A percentile compares a stretch with the other conserved stretches of the same genome.
phyloP scores from a whole-genome alignment of 805 yeast species.

The Candida succiphila region DNA sequence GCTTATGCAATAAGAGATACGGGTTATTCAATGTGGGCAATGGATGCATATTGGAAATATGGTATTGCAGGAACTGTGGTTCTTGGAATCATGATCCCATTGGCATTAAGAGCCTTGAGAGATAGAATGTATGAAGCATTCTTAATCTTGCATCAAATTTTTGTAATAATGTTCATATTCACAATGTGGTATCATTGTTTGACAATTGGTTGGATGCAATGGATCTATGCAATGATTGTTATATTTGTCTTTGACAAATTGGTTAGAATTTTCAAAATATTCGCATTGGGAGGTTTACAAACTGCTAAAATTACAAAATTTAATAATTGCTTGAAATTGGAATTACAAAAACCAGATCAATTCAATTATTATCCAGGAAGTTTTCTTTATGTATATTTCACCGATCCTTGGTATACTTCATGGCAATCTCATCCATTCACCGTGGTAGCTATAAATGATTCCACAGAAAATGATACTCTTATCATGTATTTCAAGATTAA shows the following conservation, averaged over 20 bases:
- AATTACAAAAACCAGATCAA: constrained; percentile 10
- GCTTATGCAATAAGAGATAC: constrained; percentile 30
- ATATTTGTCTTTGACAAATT: constrained; percentile 31
- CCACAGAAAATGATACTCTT: constrained; percentile 15
- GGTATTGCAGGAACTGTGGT: constrained; percentile 14
- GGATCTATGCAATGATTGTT: constrained; percentile 28
- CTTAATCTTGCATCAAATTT: constrained; percentile 26
- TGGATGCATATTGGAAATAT: constrained; percentile 36
- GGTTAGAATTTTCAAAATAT: constrained; percentile 23
- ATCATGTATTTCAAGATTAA: constrained; percentile 34
- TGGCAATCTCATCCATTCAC: constrained; percentile 76
- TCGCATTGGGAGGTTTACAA: constrained; percentile 15
- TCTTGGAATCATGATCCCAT: constrained; percentile 8
- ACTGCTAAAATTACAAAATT: constrained; percentile 4
- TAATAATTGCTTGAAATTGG: constrained; percentile 7
- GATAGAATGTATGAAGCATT: constrained; percentile 30
- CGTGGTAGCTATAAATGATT: constrained; percentile 27
- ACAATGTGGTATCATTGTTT: constrained; percentile 31
- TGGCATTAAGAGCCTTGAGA: constrained; percentile 19
- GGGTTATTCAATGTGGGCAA: constrained; percentile 29
- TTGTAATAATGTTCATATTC: constrained; percentile 28
- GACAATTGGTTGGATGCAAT: constrained; percentile 31
- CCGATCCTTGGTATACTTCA: constrained; percentile 29
- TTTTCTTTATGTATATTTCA: constrained; percentile 44
- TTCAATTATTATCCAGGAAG: constrained; percentile 35